Conservation (phyloP, 2,329 filamentous ascomycete genomes). For the Stagonosporopsis cucurbitacearum region DNA sequence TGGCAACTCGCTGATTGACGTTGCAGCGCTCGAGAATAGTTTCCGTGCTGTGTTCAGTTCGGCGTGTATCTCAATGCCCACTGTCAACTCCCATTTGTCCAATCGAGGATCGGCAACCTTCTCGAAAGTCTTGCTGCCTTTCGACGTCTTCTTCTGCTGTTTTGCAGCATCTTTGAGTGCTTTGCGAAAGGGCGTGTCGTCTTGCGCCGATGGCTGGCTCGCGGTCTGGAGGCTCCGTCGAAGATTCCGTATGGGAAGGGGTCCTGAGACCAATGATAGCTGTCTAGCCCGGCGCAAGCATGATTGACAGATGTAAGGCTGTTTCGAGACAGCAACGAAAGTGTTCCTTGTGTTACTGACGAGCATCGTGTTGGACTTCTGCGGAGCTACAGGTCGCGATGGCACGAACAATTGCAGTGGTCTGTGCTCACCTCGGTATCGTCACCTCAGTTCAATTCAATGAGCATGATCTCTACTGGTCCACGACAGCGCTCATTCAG, state of each 20-base stretch:
- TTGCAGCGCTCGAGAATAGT: conserved; percentile 75
- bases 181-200: conserved; percentile 46
- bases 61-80: conserved; percentile 96
- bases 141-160: conserved; percentile 37
- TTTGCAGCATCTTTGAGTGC: conserved; percentile 48
- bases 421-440: conserved; percentile 36
- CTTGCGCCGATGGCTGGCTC: conserved; percentile 25
- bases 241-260: not conserved
- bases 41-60: conserved; percentile 90
- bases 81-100: conserved; percentile 85
- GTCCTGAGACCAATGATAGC: conserved; percentile 23
- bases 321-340: conserved; percentile 30
- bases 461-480: not conserved
- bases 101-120: conserved; percentile 33
- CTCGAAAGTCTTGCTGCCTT: conserved; percentile 13
- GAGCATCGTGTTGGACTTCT: conserved; percentile 42
- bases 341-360: conserved; percentile 28
- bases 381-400: conserved; percentile 21
- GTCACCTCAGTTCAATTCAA: not conserved
- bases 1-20: conserved; percentile 65
- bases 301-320: conserved; percentile 39
- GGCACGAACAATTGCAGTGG: conserved; percentile 28
- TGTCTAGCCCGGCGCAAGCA: conserved; percentile 32
- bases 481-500: not conserved
- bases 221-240: conserved; percentile 36